phyloP scores from a whole-genome alignment of 2,329 filamentous ascomycete species.

The Pseudogymnoascus sp. region DNA sequence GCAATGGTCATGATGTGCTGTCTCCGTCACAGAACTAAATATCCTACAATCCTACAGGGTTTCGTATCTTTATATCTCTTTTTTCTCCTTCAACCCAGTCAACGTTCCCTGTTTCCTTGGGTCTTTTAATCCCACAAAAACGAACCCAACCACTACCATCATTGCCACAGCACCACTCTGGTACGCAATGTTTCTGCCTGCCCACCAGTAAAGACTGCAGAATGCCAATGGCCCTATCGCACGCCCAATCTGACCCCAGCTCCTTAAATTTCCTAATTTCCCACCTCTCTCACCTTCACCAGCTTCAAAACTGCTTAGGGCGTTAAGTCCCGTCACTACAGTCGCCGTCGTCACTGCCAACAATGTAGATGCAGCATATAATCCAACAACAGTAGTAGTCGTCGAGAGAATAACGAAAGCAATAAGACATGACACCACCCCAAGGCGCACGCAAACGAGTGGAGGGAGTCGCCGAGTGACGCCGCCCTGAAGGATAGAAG shows the following conservation, averaged over 20 bases:
- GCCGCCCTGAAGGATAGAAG: slow-evolving; percentile 87
- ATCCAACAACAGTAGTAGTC: slow-evolving; percentile 55
- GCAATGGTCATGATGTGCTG: background rate
- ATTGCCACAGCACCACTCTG: slow-evolving; percentile 73
- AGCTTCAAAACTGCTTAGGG: slow-evolving; percentile 85
- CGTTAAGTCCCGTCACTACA: slow-evolving; percentile 89
- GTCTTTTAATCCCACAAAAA: slow-evolving; percentile 60
- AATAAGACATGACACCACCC: slow-evolving; percentile 66
- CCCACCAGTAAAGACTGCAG: slow-evolving; percentile 98
- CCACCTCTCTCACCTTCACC: slow-evolving; percentile 70
- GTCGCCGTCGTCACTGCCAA: slow-evolving; percentile 88
- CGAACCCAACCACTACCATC: slow-evolving; percentile 60
- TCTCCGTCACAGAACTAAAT: background rate
- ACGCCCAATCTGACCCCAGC: slow-evolving; percentile 77
- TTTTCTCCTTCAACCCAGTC: background rate
- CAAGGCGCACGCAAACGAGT: slow-evolving; percentile 68
- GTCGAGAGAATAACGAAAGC: slow-evolving; percentile 75
- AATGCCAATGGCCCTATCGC: slow-evolving; percentile 84
- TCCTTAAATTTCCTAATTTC: slow-evolving; percentile 76
- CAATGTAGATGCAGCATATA: slow-evolving; percentile 77
- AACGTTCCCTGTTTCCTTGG: slow-evolving; percentile 17
- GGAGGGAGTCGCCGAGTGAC: slow-evolving; percentile 80
- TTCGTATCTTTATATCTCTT: background rate
- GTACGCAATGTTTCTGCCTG: slow-evolving; percentile 80
- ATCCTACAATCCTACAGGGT: background rate